Base-by-base conservation (phyloP, 1,284 basidiomycete species). In the Pseudozyma sp. region DNA sequence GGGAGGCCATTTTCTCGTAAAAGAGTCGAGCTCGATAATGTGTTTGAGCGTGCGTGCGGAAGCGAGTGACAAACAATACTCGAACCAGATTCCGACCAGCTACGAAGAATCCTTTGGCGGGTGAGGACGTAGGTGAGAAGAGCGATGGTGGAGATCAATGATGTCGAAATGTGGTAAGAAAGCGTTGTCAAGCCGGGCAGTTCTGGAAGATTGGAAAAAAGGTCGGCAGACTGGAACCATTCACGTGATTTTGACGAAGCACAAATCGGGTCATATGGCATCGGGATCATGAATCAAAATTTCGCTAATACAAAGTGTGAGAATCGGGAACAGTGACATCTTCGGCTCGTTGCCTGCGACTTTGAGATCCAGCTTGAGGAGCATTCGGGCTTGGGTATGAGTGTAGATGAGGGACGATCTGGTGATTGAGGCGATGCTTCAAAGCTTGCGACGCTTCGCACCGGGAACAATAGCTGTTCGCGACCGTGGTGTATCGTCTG, bases 391-490 rank as follows among this genome's bases (percentile, higher is more conserved):
- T 51, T 9, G 11, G 19, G 19, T 10, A 19, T 18, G 8, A 52
- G 19, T 25, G 3, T 10, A 36, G 35, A n/a, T 50, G 48, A 44
- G 43, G 2, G 10, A 12, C 25, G 12, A 54, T 43, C 25, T 18
- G n/a, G 42, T n/a, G 8, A 34, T 16, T 12, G 14, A 4, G 35
- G 12, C 18, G 36, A 16, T 35, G 19, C 50, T 34, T 64, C 47
- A 59, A 13, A 60, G 49, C 58, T 61, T 70, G 12, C 52, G 68
- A n/a, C 68, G 68, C 51, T 70, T 70, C 13, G 45, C 54, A 39
- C 68, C 68, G 10, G 68, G 68, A 5, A 65, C 9, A n/a, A 70
- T 58, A 2, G 59, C 35, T 12, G 59, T 70, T 4, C 68, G 61
- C 9, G 53, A 8, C 7, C 58, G 60, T 13, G 54, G 3, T n/a